Evolutionary conservation across 371 early-diverging fungal genomes (phyloP), one percentile per base, ranked within the genome.

Genomic region (Mucor plumbeus): DNA sequence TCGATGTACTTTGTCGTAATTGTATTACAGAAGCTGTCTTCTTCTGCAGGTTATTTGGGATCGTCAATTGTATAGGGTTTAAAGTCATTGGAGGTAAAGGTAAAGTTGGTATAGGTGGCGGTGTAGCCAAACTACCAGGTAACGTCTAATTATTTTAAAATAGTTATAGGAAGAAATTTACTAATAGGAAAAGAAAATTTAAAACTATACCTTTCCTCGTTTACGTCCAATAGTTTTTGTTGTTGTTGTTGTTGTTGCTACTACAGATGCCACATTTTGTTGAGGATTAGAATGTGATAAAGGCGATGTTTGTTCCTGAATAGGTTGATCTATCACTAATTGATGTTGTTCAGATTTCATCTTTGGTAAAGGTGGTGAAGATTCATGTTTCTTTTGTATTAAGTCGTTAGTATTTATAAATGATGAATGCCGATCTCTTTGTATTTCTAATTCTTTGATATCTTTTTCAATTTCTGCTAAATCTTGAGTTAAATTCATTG

Each of bases 11-110:
- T 40, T 60, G 53, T 43, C 41, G 63, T 8, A 43, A 11, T 1
- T 34, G 26, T 11, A 35, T 43, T 43, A 43, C 6, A 21, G 57
- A 14, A 38, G 54, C 13, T n/a, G 50, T 3, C 39, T 62, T 62
- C 31, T 50, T 62, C 6, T 53, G 56, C 35, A 57, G 13, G 17
- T 54, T 61, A 15, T 43, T 39, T 4, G 78, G 74, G 13, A 82
- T 62, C 21, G 61, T 70, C 48, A 79, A 21, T 19, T 72, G 63
- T 15, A 83, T 70, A 0, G 84, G 84, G 33, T 83, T 81, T 9
- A 83, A 53, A 43, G 68, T 77, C 81, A 83, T 83, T 6, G 84
- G 84, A 34, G 84, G 84, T 55, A 83, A 59, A 53, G 74, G 72
- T n/a, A 79, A 17, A 0, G 78, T 62, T 17, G 79, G 78, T 57